Evolutionary conservation across 306 rosid genomes (phyloP), one percentile per base, ranked within the genome.

Genomic region (Glycine soja): DNA sequence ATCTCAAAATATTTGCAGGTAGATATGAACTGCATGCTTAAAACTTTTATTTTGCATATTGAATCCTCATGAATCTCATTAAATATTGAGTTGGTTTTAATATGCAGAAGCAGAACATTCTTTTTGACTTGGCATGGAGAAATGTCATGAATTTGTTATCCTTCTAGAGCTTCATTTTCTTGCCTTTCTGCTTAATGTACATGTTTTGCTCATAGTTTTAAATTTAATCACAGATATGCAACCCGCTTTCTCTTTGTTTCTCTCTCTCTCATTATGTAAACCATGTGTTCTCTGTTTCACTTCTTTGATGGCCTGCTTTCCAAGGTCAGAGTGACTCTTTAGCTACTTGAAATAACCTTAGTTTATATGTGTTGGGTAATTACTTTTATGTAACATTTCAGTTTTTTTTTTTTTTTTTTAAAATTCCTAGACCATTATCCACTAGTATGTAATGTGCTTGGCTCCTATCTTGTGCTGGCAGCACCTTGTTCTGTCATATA

Each of bases 1-100:
- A 85, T 87, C 95, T 48, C 85, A 82, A 71, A 78, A 85, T 80
- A 70, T 84, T 47, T 78, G 86, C 94, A 86, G 94, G 99, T 93
- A 79, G 70, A 67, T 52, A 50, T 74, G 45, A 75, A 58, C 65
- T 72, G 38, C 54, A 65, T 61, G 61, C 73, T 76, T 57, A 18
- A 59, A 74, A 38, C 12, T 75, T 57, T 7, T 61, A 40, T 46
- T 10, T 16, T 70, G 76, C 59, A 78, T 38, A 58, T 70, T 47
- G 52, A 34, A 59, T 73, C 45, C 47, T 57, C 32, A 11, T 71
- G 70, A 76, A 32, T 86, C 24, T 66, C 67, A 24, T 52, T 74
- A 51, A 62, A n/a, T 40, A 48, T 53, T 66, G 51, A 65, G 13
- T 53, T 80, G 64, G 54, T 69, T 61, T 56, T 61, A 13, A 6